Evolutionary conservation across 148 eudicot genomes (phyloP), one percentile per base, ranked within the genome.

Genomic region (Spergularia bocconei): DNA sequence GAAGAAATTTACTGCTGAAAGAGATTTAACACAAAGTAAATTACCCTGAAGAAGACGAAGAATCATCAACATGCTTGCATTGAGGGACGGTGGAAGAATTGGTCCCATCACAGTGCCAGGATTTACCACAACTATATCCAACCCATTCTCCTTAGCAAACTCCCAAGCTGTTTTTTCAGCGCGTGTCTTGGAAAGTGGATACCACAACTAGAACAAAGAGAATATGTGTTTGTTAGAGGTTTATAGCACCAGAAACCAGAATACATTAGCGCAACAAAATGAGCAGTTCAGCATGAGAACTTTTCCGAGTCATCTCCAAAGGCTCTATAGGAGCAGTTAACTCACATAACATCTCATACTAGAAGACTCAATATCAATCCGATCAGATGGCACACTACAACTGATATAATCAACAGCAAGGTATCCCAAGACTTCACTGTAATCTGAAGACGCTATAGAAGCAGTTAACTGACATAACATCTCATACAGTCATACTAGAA

Each of bases 31-130:
- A 15, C 0, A 21, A 19, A 61, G 53, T 21, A 62, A 29, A 50
- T 76, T 79, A 95, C 98, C 96, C 74, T 90, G 83, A 73, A 95
- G 80, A 78, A 92, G 93, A 66, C 89, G 93, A 55, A 85, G 96
- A 72, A 90, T 17, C 91, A 89, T 83, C 19, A 77, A 56, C 97
- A 92, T 92, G 92, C 97, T 95, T 58, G 96, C 92, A 83, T 90
- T 92, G 21, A 90, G 73, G 19, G 82, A 76, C 13, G 99, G 99
- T 13, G 96, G 93, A 57, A 92, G 79, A 76, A 86, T 65, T 59
- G 96, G 97, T 14, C 99, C 97, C 89, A 92, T 84, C 44, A 90
- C 96, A 66, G 92, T 88, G 60, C 97, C 99, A 50, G 99, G 99
- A 75, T 90, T 90, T 69, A 95, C 88, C 76, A 90, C 93, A 70